A percentile compares a stretch with the other conserved stretches of the same genome.
Evolutionary conservation across 805 yeast genomes (phyloP).

Genomic region (Candida maltosa): DNA sequence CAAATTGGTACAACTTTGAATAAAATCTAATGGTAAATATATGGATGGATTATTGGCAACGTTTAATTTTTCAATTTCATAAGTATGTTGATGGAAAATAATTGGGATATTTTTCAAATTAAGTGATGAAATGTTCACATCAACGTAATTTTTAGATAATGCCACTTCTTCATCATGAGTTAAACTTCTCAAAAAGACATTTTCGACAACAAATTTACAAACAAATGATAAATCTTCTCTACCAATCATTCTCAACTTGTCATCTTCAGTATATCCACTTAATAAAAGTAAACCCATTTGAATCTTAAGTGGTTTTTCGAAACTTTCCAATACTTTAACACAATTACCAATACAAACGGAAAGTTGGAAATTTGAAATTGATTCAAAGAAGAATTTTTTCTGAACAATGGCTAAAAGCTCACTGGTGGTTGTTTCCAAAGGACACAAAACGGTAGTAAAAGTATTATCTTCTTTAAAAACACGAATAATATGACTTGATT

Average conservation of each 20-base stretch:
- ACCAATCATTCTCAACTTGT: slow-evolving; percentile 73
- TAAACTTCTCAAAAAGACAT: slow-evolving; percentile 56
- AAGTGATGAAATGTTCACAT: slow-evolving; percentile 69
- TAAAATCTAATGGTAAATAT: slow-evolving; percentile 77
- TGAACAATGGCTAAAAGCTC: slow-evolving; percentile 71
- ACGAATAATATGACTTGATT: slow-evolving; percentile 53
- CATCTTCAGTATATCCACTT: slow-evolving; percentile 79
- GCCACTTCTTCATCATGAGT: slow-evolving; percentile 70
- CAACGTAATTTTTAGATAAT: slow-evolving; percentile 61
- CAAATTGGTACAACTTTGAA: slow-evolving; percentile 76
- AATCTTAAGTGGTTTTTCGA: slow-evolving; percentile 73
- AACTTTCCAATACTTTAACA: slow-evolving; percentile 66
- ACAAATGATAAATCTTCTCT: slow-evolving; percentile 80
- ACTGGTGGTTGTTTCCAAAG: slow-evolving; percentile 71
- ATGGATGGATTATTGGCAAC: slow-evolving; percentile 86
- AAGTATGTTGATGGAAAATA: slow-evolving; percentile 72
- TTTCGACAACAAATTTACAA: slow-evolving; percentile 74
- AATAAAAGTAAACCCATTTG: slow-evolving; percentile 70
- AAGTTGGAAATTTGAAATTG: slow-evolving; percentile 70
- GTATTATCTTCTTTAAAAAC: slow-evolving; percentile 82
- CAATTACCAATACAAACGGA: slow-evolving; percentile 74
- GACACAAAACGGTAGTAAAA: slow-evolving; percentile 78
- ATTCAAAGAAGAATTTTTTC: slow-evolving; percentile 71
- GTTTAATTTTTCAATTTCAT: slow-evolving; percentile 76
- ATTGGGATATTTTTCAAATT: slow-evolving; percentile 84